Conservation (phyloP, 2,329 filamentous ascomycete species). For the Coniochaeta sp. region DNA sequence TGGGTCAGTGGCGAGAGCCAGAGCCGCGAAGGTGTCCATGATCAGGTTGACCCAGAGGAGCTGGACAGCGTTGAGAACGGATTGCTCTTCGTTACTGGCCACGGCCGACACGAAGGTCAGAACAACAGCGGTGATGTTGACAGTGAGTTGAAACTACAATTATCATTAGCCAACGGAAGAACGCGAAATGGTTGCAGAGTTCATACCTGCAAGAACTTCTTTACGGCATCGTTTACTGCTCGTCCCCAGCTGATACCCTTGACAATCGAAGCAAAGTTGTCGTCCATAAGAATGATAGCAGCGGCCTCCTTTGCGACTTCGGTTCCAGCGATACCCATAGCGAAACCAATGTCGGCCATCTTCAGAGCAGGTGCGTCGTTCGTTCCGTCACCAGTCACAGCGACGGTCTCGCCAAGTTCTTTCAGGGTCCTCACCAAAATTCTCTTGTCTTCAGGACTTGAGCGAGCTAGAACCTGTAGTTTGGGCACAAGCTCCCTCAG, state of each 20-base stretch:
- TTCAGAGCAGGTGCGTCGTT: conserved; percentile 61
- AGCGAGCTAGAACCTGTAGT: conserved; percentile 57
- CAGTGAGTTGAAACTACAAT: conserved; percentile 53
- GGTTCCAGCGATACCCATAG: conserved; percentile 60
- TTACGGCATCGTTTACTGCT: conserved; percentile 57
- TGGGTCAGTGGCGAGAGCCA: conserved; percentile 46
- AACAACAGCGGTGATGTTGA: conserved; percentile 75
- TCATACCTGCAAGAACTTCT: conserved; percentile 53
- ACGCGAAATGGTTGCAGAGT: neutral
- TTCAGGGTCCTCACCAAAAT: conserved; percentile 55
- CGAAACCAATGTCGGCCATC: conserved; percentile 59
- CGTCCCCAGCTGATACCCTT: conserved; percentile 59
- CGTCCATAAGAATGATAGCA: conserved; percentile 54
- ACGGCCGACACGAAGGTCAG: conserved; percentile 72
- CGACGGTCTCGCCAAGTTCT: conserved; percentile 55
- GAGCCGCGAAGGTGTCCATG: conserved; percentile 76
- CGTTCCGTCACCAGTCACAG: conserved; percentile 59
- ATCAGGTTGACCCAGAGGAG: conserved; percentile 79
- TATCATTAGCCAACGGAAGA: neutral
- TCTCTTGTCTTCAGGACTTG: conserved; percentile 59
- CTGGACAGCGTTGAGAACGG: conserved; percentile 71
- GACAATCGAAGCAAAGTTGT: conserved; percentile 56
- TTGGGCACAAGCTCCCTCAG: conserved; percentile 51
- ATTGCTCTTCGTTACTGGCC: conserved; percentile 51
- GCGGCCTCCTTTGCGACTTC: conserved; percentile 57